Conservation (phyloP, 2,329 filamentous ascomycete genomes). For the Rutstroemia sp. region DNA sequence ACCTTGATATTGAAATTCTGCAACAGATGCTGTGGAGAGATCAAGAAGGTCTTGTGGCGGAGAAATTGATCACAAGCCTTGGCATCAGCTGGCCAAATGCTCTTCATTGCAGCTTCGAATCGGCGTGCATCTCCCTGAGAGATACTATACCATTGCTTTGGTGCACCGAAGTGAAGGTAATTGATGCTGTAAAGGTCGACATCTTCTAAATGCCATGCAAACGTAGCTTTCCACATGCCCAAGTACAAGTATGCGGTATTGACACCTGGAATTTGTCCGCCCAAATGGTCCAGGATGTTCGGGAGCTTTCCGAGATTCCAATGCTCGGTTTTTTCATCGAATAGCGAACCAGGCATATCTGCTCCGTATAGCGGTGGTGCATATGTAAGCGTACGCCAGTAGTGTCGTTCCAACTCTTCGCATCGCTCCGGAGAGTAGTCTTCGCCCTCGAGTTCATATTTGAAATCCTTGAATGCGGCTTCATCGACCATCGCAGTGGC, state of each 20-base stretch:
- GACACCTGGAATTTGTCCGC: conserved; percentile 92
- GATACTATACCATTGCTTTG: conserved; percentile 99
- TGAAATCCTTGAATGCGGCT: conserved; percentile 80
- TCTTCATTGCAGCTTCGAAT: conserved; percentile 93
- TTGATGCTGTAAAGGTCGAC: conserved; percentile 99
- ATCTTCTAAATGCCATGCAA: conserved; percentile 97
- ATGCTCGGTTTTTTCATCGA: conserved; percentile 71
- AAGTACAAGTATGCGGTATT: conserved; percentile 97
- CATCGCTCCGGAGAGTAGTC: conserved; percentile 89
- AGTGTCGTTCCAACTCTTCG: conserved; percentile 86
- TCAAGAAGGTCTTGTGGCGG: conserved; percentile 94
- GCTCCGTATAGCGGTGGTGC: conserved; percentile 92
- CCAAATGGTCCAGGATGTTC: conserved; percentile 87
- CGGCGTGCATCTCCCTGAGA: conserved; percentile 88
- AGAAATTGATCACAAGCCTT: conserved; percentile 96
- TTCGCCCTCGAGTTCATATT: conserved; percentile 78
- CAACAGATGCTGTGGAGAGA: conserved; percentile 81
- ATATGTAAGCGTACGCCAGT: conserved; percentile 97
- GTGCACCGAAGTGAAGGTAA: conserved; percentile 96
- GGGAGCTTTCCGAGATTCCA: conserved; percentile 97
- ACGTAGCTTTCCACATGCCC: conserved; percentile 99
- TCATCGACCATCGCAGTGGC: conserved; percentile 77
- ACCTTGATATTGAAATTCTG: conserved; percentile 92
- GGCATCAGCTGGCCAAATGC: conserved; percentile 87
- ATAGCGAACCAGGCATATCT: conserved; percentile 91